Conservation (phyloP, 2,329 filamentous ascomycete genomes). For the Trichophyton rubrum region DNA sequence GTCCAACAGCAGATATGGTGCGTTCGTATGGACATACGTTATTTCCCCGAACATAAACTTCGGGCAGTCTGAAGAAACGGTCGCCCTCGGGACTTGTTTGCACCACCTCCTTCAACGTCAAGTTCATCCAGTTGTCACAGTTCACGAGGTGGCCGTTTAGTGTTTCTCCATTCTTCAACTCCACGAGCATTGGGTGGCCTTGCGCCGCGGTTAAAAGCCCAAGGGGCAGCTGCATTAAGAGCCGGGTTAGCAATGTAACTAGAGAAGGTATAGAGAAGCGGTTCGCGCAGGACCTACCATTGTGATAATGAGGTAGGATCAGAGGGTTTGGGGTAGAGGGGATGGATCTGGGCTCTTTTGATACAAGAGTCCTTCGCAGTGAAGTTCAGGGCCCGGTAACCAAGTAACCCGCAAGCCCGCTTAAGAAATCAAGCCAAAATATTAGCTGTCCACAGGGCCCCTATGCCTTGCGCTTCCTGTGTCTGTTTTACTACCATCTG, state of each 20-base stretch:
- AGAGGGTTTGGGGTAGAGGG: neutral
- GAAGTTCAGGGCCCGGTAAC: neutral
- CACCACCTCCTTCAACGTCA: conserved; percentile 92
- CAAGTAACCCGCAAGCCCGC: neutral
- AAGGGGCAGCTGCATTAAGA: conserved; percentile 42
- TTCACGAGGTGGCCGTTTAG: conserved; percentile 90
- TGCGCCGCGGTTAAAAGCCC: conserved; percentile 89
- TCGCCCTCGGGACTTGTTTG: conserved; percentile 93
- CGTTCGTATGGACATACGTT: conserved; percentile 52
- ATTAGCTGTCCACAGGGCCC: neutral
- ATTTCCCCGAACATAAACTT: conserved; percentile 94
- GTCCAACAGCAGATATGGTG: neutral
- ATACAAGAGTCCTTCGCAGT: neutral
- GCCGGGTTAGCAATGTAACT: neutral
- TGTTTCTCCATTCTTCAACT: conserved; percentile 95
- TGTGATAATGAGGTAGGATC: neutral
- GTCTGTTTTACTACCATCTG: neutral
- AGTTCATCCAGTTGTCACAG: conserved; percentile 99
- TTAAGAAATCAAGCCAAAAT: neutral
- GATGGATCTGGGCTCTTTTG: neutral
- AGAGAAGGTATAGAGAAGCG: neutral
- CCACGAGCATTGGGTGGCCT: conserved; percentile 94
- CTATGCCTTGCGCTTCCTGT: neutral
- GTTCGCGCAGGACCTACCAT: neutral
- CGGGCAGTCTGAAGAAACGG: conserved; percentile 80